phyloP scores from a whole-genome alignment of 306 rosid species.

The Castanospermum australe region DNA sequence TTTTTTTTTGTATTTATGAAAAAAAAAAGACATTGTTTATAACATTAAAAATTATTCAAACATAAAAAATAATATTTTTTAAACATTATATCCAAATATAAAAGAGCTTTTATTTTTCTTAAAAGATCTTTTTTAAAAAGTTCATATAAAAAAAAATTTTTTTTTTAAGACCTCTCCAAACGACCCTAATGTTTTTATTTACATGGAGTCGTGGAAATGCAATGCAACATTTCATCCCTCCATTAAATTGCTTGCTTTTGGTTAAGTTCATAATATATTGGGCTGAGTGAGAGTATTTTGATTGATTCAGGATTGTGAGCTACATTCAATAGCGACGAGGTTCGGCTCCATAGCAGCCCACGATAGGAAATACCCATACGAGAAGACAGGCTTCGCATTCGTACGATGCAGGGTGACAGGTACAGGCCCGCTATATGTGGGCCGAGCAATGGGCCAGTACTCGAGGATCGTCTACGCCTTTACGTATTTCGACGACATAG shows the following conservation, averaged over 20 bases:
- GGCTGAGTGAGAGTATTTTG: not conserved
- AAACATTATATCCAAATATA: too few species aligned
- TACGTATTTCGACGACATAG: slow-evolving; percentile 69
- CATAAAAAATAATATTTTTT: too few species aligned
- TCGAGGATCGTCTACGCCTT: slow-evolving; percentile 68
- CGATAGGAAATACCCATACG: slow-evolving; percentile 41
- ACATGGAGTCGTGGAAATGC: not conserved
- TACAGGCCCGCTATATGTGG: slow-evolving; percentile 72
- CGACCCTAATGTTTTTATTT: not conserved
- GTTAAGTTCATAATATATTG: not conserved
- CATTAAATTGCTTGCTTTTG: not conserved
- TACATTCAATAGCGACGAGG: slow-evolving; percentile 74
- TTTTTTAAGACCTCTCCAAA: too few species aligned
- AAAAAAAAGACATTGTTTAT: too few species aligned
- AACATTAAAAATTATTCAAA: too few species aligned
- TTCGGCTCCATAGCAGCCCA: slow-evolving; percentile 93
- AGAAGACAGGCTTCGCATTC: slow-evolving; percentile 86
- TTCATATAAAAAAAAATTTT: too few species aligned
- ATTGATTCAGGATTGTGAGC: slow-evolving; percentile 62
- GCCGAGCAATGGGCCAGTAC: slow-evolving; percentile 82
- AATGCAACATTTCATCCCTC: not conserved
- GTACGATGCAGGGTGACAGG: slow-evolving; percentile 73
- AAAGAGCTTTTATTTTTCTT: too few species aligned
- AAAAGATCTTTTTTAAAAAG: too few species aligned
- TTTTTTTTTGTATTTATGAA: too few species aligned